Conservation (phyloP, 345 rosid genomes). For the Abelmoschus esculentus region DNA sequence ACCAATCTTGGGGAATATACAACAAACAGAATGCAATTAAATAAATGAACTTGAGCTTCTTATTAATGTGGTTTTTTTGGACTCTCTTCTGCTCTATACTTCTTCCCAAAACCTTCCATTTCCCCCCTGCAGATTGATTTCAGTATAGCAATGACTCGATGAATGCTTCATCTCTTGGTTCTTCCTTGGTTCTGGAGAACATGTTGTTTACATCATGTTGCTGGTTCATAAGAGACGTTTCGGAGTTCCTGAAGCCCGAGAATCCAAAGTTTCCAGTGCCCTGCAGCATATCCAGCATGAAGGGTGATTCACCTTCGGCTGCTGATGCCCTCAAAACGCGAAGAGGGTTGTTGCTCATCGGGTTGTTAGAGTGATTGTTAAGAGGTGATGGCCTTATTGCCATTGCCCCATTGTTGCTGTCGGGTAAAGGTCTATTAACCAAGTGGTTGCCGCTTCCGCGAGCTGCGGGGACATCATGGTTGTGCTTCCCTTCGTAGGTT, state of each 20-base stretch:
- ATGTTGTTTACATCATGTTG: slow-evolving; percentile 17
- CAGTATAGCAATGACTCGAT: slow-evolving; percentile 39
- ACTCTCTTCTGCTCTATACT: background rate
- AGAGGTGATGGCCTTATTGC: slow-evolving; percentile 28
- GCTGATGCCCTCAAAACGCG: slow-evolving; percentile 18
- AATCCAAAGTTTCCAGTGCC: slow-evolving; percentile 30
- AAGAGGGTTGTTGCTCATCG: slow-evolving; percentile 20
- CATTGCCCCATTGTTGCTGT: slow-evolving; percentile 18
- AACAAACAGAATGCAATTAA: slow-evolving; percentile 20
- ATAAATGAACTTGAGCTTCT: slow-evolving; percentile 18
- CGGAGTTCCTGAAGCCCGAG: slow-evolving; percentile 30
- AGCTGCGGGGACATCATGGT: slow-evolving; percentile 78
- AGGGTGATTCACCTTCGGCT: slow-evolving; percentile 31
- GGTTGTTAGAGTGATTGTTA: slow-evolving; percentile 16
- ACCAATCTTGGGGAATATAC: slow-evolving; percentile 15
- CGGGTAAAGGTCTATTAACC: slow-evolving; percentile 26
- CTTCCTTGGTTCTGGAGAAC: slow-evolving; percentile 44
- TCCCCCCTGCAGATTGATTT: slow-evolving; percentile 1
- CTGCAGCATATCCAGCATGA: slow-evolving; percentile 41
- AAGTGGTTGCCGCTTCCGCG: slow-evolving; percentile 57
- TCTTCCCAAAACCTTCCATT: background rate
- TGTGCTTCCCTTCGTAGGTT: slow-evolving; percentile 93
- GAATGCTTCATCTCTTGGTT: slow-evolving; percentile 51
- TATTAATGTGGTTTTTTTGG: background rate
- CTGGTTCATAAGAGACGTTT: slow-evolving; percentile 36